Base-by-base conservation (phyloP, 2,329 filamentous ascomycete species). In the Fonsecaea monophora region DNA sequence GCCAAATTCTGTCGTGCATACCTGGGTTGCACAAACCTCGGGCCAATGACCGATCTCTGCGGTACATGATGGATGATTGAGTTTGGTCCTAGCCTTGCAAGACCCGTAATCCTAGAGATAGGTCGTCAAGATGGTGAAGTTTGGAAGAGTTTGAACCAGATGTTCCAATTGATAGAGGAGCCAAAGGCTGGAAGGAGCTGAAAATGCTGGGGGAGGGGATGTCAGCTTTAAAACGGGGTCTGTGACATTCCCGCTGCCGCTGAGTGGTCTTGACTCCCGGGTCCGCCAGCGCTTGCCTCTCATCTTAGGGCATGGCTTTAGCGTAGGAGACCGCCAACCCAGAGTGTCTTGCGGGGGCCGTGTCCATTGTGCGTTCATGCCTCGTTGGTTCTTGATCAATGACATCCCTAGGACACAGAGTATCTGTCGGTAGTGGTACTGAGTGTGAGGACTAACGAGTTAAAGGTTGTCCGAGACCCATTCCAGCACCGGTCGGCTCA, bases 11-110 rank as follows among this genome's bases (percentile, higher is more conserved):
- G 50, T 61, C 53, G 34, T 66, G 63, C 63, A 66, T 66, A 54
- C 45, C 50, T 45, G 37, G 60, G 67, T 66, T 45, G 62, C 53
- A 62, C 67, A 64, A 45, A 68, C 67, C 67, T 61, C 21, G 50
- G 21, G 59, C 57, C 35, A 64, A 60, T 66, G 12, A 56, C 35
- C 54, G 54, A 57, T 34, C 18, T 3, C 53, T 34, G 15, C 21
- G 15, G 4, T 60, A 38, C 62, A 63, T 62, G 42, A 34, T 25
- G 35, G 45, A 40, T 55, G 50, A 35, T 30, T 25, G 45, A 30
- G 25, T 10, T 30, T 54, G 42, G 48, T 53, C 59, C 35, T 34
- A 54, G 48, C 59, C 48, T 61, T 37, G 34, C 48, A 61, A 38
- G 34, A 38, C 53, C 53, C 25, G 30, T n/a, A 21, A 13, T 30